Percentiles rank a stretch among this genome's conserved stretches.
Evolutionary conservation across 306 rosid species (phyloP).

Genomic region (Oemleria cerasiformis): DNA sequence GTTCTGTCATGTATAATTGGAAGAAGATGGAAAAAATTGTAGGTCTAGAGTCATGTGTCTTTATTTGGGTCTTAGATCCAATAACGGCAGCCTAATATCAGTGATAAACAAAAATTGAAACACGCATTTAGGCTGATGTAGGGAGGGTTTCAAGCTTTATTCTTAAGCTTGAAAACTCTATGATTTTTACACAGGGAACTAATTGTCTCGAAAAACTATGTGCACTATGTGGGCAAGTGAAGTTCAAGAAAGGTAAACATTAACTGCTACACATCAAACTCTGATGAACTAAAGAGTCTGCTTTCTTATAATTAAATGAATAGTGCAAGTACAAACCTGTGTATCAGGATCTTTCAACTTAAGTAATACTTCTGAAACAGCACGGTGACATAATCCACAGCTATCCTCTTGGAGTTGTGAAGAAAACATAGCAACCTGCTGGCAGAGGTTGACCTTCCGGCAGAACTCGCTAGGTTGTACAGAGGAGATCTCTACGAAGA

Average conservation of each 20-base stretch:
- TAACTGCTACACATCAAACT: background rate
- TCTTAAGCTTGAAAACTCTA: background rate
- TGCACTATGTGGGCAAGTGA: background rate
- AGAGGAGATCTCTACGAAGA: conserved; percentile 59
- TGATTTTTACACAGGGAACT: background rate
- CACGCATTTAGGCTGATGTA: background rate
- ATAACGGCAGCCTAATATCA: background rate
- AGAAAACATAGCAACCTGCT: conserved; percentile 41
- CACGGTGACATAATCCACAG: conserved; percentile 63
- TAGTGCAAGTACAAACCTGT: conserved; percentile 43
- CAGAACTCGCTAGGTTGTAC: conserved; percentile 64
- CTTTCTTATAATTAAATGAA: conserved; percentile 3
- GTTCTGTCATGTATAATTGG: background rate
- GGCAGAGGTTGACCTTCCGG: conserved; percentile 62
- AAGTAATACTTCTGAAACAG: conserved; percentile 49
- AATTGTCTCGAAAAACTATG: background rate
- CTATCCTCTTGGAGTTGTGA: conserved; percentile 53
- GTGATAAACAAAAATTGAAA: background rate
- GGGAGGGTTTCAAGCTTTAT: background rate
- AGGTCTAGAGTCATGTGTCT: background rate
- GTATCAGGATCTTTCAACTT: conserved; percentile 81
- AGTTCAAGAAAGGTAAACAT: conserved; percentile 15
- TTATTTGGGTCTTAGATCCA: background rate
- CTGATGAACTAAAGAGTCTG: background rate
- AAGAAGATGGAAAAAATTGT: background rate